Evolutionary conservation across 306 rosid genomes (phyloP).

Genomic region (Gillenia trifoliata): DNA sequence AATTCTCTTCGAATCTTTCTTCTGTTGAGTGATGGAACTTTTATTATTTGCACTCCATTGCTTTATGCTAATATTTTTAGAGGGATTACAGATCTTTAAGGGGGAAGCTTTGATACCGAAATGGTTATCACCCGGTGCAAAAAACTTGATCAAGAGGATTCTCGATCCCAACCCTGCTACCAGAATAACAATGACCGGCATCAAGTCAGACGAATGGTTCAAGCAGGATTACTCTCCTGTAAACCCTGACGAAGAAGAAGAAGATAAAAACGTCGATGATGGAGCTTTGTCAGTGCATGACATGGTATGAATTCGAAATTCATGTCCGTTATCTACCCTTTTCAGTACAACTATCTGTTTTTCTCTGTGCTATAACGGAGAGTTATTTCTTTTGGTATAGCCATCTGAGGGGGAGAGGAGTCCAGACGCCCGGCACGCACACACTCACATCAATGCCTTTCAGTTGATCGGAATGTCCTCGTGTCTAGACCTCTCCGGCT

Average conservation of each 20-base stretch:
- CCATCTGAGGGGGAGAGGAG: constrained; percentile 38
- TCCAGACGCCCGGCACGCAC: constrained; percentile 28
- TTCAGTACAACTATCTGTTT: neutral
- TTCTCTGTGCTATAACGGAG: constrained; percentile 11
- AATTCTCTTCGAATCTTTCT: neutral
- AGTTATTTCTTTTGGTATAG: constrained; percentile 32
- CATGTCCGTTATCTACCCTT: neutral
- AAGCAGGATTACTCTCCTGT: constrained; percentile 55
- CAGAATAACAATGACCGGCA: constrained; percentile 55
- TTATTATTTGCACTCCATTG: neutral
- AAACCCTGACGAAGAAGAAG: constrained; percentile 66
- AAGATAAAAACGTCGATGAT: constrained; percentile 32
- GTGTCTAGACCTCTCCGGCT: constrained; percentile 85
- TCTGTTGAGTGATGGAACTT: neutral
- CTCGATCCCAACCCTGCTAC: constrained; percentile 76
- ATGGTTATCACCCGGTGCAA: constrained; percentile 69
- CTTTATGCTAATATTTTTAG: neutral
- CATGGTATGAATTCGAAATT: constrained; percentile 30
- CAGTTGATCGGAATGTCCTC: constrained; percentile 95
- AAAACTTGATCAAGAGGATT: constrained; percentile 58
- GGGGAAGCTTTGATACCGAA: constrained; percentile 69
- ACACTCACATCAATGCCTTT: constrained; percentile 75
- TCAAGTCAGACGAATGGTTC: constrained; percentile 87
- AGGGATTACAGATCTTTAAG: constrained; percentile 54
- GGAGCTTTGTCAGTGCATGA: constrained; percentile 53